Conservation (phyloP, 108 stramenopile species). For the Hondaea fermentalgiana region DNA sequence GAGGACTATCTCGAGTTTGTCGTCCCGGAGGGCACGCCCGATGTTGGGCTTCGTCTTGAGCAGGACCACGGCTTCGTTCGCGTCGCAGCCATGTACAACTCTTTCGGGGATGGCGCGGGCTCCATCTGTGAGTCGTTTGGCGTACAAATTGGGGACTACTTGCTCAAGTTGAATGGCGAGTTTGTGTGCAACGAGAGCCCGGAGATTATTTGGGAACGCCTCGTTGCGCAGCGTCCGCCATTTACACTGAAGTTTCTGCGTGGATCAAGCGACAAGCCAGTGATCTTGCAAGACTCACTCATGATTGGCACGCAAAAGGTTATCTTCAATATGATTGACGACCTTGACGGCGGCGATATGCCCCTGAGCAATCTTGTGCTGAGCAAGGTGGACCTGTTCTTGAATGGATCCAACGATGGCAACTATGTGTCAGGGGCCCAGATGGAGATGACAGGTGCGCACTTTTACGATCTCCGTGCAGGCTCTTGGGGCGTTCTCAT, state of each 20-base stretch:
- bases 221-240: neutral
- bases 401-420: conserved; percentile 8
- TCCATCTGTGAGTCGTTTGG: neutral
- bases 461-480: neutral
- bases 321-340: neutral
- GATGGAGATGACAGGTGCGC: neutral
- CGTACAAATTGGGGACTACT: neutral
- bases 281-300: neutral
- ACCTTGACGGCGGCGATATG: neutral
- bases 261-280: neutral
- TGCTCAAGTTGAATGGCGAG: neutral
- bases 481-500: neutral
- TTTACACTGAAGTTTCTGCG: neutral
- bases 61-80: conserved; percentile 8
- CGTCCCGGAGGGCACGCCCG: neutral
- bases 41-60: neutral
- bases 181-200: neutral
- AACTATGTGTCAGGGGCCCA: neutral
- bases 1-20: neutral
- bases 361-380: neutral
- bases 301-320: neutral
- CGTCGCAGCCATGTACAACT: neutral
- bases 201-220: neutral
- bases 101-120: neutral
- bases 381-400: neutral